Evolutionary conservation across 768 basidiomycete genomes (phyloP).

Genomic region (Guyanaporus albipodus): DNA sequence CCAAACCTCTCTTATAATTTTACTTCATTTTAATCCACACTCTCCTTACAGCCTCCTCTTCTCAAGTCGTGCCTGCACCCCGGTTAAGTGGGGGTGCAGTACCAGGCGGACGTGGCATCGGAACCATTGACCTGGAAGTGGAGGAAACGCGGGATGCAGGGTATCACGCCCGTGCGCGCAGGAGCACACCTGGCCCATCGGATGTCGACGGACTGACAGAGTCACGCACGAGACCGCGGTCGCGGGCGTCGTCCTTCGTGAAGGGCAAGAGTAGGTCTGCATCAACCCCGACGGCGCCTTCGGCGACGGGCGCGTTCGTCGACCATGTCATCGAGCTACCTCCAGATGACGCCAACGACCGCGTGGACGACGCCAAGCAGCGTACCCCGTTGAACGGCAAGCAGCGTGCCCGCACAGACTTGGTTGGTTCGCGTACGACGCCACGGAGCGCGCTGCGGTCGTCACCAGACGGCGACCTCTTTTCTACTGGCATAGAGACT

Average conservation of each 20-base stretch:
- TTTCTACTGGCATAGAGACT: neutral
- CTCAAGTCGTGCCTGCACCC: slow-evolving; percentile 2
- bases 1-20: neutral
- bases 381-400: neutral
- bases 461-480: slow-evolving; percentile 3
- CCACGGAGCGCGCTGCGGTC: neutral
- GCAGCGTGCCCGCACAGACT: neutral
- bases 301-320: slow-evolving; percentile 12
- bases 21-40: neutral
- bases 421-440: neutral
- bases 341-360: slow-evolving; percentile 8
- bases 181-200: neutral
- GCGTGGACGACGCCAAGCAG: neutral
- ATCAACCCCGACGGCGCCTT: neutral
- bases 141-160: slow-evolving; percentile 22
- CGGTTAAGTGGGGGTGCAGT: slow-evolving; percentile 23
- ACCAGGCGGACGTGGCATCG: slow-evolving; percentile 29
- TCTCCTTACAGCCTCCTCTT: neutral
- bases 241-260: slow-evolving; percentile 1
- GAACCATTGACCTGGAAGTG: slow-evolving; percentile 16
- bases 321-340: slow-evolving; percentile 25
- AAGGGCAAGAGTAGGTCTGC: neutral
- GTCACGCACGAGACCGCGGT: neutral
- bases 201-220: neutral
- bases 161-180: slow-evolving; percentile 2